A percentile compares a stretch with the other conserved stretches of the same genome.
Conservation (phyloP, 306 rosid genomes). For the Cicer cuneatum region DNA sequence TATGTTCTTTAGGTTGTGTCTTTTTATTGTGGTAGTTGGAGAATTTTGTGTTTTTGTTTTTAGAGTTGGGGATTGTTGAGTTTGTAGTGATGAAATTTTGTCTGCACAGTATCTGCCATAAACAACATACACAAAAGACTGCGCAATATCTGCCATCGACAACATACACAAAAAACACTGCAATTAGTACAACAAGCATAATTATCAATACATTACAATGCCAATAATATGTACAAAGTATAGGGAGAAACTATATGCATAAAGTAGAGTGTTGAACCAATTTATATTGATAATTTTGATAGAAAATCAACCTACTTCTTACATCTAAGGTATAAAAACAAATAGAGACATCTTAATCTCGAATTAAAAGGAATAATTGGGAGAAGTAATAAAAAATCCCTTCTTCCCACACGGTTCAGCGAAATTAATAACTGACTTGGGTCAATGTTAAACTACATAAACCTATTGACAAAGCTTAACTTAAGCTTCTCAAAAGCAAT, state of each 20-base stretch:
- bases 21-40: too few relatives aligned
- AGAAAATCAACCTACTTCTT: constrained; percentile 23
- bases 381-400: constrained; percentile 7
- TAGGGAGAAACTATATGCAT: constrained; percentile 11
- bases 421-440: constrained; percentile 32
- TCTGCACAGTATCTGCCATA: too few relatives aligned
- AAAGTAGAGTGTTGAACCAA: constrained; percentile 15
- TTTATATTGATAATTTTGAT: constrained; percentile 24
- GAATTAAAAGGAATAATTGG: constrained; percentile 7
- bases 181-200: constrained; percentile 42
- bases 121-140: too few relatives aligned
- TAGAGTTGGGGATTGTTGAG: too few relatives aligned
- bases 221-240: constrained; percentile 21
- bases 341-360: constrained; percentile 9
- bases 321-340: constrained; percentile 32
- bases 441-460: constrained; percentile 24
- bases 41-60: too few relatives aligned
- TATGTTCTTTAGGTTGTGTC: too few relatives aligned
- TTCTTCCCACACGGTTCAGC: constrained; percentile 18
- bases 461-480: constrained; percentile 1
- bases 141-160: constrained; percentile 88
- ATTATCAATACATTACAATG: constrained; percentile 38
- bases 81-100: too few relatives aligned
- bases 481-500: constrained; percentile 27
- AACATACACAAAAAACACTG: constrained; percentile 45